Percentiles rank a stretch among this genome's conserved stretches.
Conservation (phyloP, 2,329 filamentous ascomycete genomes). For the Knufia fluminis region DNA sequence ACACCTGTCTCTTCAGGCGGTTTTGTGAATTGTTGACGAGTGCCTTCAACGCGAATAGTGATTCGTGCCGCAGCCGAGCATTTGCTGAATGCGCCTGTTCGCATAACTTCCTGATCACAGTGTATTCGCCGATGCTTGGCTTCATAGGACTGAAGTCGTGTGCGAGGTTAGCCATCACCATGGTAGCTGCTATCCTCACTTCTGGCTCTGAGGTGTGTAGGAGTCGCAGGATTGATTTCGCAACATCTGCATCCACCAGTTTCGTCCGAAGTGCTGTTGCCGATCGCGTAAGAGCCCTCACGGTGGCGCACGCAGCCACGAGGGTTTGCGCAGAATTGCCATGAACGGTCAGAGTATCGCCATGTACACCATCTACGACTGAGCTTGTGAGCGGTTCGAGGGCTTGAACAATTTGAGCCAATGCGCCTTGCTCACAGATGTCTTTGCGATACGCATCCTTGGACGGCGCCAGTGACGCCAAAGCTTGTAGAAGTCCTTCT, state of each 20-base stretch:
- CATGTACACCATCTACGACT: constrained; percentile 1
- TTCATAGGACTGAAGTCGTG: constrained; percentile 87
- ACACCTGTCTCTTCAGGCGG: constrained; percentile 63
- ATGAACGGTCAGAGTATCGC: constrained; percentile 26
- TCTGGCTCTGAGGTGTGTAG: constrained; percentile 66
- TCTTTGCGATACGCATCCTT: constrained; percentile 77
- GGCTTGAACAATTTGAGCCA: constrained; percentile 76
- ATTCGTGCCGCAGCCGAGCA: constrained; percentile 70
- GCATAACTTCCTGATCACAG: constrained; percentile 68
- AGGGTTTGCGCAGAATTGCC: constrained; percentile 74
- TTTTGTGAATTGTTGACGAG: constrained; percentile 64
- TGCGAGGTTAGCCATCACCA: constrained; percentile 74
- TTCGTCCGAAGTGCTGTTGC: constrained; percentile 76
- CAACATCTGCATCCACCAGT: constrained; percentile 75
- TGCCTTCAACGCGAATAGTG: constrained; percentile 90
- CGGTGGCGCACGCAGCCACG: constrained; percentile 73
- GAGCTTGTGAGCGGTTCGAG: constrained; percentile 48
- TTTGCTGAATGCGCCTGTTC: constrained; percentile 75
- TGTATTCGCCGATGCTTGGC: constrained; percentile 64
- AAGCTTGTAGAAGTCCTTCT: constrained; percentile 64
- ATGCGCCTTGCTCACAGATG: constrained; percentile 70
- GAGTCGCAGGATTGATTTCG: constrained; percentile 65
- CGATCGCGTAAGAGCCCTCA: constrained; percentile 73
- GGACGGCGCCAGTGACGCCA: constrained; percentile 71
- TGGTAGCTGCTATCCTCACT: constrained; percentile 77